Conservation (phyloP, 2,329 filamentous ascomycete genomes). For the Rhynchosporium secalis region DNA sequence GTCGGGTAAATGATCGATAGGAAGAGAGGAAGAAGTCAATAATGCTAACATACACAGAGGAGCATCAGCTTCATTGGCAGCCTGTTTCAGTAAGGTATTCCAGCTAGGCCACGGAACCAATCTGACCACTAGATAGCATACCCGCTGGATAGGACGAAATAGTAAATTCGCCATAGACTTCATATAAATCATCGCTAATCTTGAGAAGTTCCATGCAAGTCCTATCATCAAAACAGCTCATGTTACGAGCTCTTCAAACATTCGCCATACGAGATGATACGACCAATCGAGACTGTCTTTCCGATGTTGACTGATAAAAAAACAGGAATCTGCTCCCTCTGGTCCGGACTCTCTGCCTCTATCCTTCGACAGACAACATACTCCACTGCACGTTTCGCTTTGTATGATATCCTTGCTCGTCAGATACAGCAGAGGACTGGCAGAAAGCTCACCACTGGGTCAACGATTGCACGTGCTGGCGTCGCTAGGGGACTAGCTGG, state of each 20-base stretch:
- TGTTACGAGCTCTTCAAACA: constrained; percentile 43
- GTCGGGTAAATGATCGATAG: constrained; percentile 41
- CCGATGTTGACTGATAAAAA: not conserved
- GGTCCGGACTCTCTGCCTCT: constrained; percentile 47
- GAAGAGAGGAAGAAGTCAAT: not conserved
- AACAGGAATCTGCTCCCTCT: constrained; percentile 45
- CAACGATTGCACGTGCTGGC: constrained; percentile 45
- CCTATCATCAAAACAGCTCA: constrained; percentile 43
- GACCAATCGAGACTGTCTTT: not conserved
- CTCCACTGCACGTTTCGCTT: constrained; percentile 47
- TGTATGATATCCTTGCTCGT: constrained; percentile 43
- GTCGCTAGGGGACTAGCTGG: constrained; percentile 46
- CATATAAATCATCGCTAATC: constrained; percentile 10
- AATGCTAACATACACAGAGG: constrained; percentile 39
- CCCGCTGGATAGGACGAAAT: constrained; percentile 48
- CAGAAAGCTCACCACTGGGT: constrained; percentile 38
- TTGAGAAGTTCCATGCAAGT: constrained; percentile 47
- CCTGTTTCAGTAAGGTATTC: constrained; percentile 46
- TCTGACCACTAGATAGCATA: constrained; percentile 40
- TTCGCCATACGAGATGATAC: constrained; percentile 46
- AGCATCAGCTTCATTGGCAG: constrained; percentile 48
- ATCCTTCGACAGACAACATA: constrained; percentile 48
- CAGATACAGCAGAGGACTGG: constrained; percentile 37
- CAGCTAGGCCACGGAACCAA: not conserved
- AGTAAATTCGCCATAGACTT: constrained; percentile 36